Conservation (phyloP, 2,329 filamentous ascomycete genomes). For the Penicillium hesseltinei region DNA sequence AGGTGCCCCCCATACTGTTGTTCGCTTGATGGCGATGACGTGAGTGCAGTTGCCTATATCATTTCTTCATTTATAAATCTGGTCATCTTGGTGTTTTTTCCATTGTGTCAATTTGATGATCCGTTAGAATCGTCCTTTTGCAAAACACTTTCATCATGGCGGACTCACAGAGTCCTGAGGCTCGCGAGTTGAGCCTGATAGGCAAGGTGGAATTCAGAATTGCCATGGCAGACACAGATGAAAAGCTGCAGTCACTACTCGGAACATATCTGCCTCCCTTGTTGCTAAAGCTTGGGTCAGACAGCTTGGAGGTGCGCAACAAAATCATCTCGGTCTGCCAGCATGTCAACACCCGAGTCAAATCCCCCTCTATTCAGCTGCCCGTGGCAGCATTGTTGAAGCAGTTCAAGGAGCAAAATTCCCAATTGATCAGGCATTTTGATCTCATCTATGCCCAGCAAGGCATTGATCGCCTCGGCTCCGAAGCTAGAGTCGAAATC, state of each 20-base stretch:
- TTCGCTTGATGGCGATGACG: conserved; percentile 5
- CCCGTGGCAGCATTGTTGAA: conserved; percentile 81
- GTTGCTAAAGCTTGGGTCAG: conserved; percentile 81
- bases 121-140: background rate
- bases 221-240: conserved; percentile 76
- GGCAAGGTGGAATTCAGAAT: conserved; percentile 85
- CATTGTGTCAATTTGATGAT: conserved; percentile 4
- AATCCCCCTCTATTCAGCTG: conserved; percentile 65
- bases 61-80: background rate
- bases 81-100: background rate
- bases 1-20: conserved; percentile 2
- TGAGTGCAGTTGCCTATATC: conserved; percentile 11
- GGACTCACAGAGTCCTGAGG: conserved; percentile 38
- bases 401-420: conserved; percentile 80
- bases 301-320: conserved; percentile 73
- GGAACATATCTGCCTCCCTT: conserved; percentile 77
- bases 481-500: conserved; percentile 65
- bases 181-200: conserved; percentile 76
- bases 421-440: conserved; percentile 77
- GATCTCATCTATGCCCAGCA: conserved; percentile 88
- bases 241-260: conserved; percentile 75
- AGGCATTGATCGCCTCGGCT: conserved; percentile 63
- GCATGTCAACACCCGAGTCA: conserved; percentile 66
- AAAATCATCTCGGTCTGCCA: conserved; percentile 73
- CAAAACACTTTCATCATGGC: conserved; percentile 29